Percentiles rank a stretch among this genome's conserved stretches.
Evolutionary conservation across 169 alveolate genomes (phyloP).

Genomic region (Plasmodium chabaudi): DNA sequence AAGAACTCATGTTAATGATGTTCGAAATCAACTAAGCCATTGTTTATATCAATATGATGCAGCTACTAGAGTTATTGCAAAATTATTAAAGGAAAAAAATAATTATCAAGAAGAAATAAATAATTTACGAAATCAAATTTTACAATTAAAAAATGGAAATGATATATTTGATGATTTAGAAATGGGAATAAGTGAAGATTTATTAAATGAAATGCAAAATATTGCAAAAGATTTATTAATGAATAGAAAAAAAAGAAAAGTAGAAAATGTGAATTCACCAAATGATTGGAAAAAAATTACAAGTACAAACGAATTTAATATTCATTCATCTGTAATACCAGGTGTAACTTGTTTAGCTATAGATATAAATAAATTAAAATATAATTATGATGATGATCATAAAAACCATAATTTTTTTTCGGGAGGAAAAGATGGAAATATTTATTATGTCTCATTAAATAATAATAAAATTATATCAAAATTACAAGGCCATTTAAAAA

Average conservation of each 20-base stretch:
- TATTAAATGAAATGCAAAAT: constrained; percentile 78
- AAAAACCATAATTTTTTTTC: constrained; percentile 80
- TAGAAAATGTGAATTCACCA: constrained; percentile 32
- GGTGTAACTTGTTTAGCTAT: constrained; percentile 81
- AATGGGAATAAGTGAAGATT: constrained; percentile 80
- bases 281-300: constrained; percentile 73
- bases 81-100: constrained; percentile 96
- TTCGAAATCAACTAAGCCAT: constrained; percentile 95
- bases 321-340: constrained; percentile 82
- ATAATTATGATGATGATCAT: constrained; percentile 49
- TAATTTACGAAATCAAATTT: constrained; percentile 84
- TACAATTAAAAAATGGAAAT: constrained; percentile 80
- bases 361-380: constrained; percentile 54
- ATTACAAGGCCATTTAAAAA: constrained; percentile 82
- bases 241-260: constrained; percentile 84
- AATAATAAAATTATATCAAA: constrained; percentile 77
- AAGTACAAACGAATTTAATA: constrained; percentile 79
- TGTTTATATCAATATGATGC: constrained; percentile 98
- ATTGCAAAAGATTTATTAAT: constrained; percentile 82
- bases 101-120: constrained; percentile 90
- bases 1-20: constrained; percentile 89
- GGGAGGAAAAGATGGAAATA: constrained; percentile 89
- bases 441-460: constrained; percentile 82
- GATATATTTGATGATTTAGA: constrained; percentile 71
- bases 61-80: constrained; percentile 97